Conservation (phyloP, 345 rosid genomes). For the Murraya koenigii region DNA sequence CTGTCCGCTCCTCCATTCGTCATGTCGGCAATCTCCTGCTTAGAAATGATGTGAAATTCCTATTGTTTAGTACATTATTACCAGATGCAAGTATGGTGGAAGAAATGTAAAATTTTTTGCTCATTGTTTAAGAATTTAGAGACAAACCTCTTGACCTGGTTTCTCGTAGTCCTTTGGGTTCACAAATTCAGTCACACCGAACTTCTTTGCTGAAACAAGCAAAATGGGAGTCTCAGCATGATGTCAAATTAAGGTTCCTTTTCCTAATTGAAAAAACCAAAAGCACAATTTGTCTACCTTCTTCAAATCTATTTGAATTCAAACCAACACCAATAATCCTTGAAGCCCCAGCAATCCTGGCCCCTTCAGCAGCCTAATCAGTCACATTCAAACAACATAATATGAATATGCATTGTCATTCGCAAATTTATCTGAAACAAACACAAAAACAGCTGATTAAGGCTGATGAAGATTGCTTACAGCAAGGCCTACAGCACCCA, state of each 20-base stretch:
- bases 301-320: slow-evolving; percentile 26
- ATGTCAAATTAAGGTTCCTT: neutral
- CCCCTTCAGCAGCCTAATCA: slow-evolving; percentile 37
- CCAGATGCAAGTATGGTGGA: neutral
- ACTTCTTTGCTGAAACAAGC: slow-evolving; percentile 34
- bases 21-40: slow-evolving; percentile 41
- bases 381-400: neutral
- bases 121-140: neutral
- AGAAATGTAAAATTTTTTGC: neutral
- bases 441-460: neutral
- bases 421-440: neutral
- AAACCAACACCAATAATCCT: slow-evolving; percentile 43
- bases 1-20: slow-evolving; percentile 46
- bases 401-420: neutral
- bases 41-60: neutral
- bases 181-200: slow-evolving; percentile 44
- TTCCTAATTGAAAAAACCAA: neutral
- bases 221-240: neutral
- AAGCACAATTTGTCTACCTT: neutral
- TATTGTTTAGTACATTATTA: neutral
- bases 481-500: slow-evolving; percentile 45
- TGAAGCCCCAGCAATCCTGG: slow-evolving; percentile 36
- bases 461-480: slow-evolving; percentile 16
- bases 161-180: slow-evolving; percentile 39
- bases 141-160: slow-evolving; percentile 39